phyloP scores from a whole-genome alignment of 2,329 filamentous ascomycete species.

The Ciborinia camelliae region DNA sequence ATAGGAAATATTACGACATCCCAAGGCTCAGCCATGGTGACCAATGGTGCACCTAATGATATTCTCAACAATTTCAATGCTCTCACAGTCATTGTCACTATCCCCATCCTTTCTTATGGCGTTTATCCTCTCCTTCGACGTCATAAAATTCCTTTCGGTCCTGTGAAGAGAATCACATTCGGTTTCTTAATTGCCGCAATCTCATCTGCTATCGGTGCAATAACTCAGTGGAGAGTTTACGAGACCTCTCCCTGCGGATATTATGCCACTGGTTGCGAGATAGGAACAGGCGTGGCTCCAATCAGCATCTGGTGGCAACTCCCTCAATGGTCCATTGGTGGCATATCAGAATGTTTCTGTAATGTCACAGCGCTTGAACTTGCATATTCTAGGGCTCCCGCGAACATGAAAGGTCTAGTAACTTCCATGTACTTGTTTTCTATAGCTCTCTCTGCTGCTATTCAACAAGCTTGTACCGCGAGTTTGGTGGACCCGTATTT shows the following conservation, averaged over 20 bases:
- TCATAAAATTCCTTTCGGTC: conserved; percentile 62
- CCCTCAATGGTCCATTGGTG: conserved; percentile 44
- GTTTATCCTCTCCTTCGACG: conserved; percentile 67
- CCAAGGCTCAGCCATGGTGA: conserved; percentile 58
- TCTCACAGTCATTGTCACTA: conserved; percentile 69
- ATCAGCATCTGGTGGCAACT: conserved; percentile 39
- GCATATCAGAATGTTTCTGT: conserved; percentile 54
- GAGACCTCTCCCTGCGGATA: conserved; percentile 55
- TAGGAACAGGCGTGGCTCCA: conserved; percentile 26
- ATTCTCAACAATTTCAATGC: conserved; percentile 73
- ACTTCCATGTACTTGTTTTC: conserved; percentile 66
- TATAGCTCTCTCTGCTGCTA: conserved; percentile 51
- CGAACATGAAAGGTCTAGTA: conserved; percentile 75
- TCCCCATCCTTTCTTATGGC: conserved; percentile 64
- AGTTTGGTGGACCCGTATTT: conserved; percentile 56
- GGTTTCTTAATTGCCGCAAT: conserved; percentile 64
- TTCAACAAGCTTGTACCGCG: conserved; percentile 24
- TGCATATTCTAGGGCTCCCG: conserved; percentile 72
- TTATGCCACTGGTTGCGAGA: conserved; percentile 32
- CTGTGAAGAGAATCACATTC: conserved; percentile 68
- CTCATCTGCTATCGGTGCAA: conserved; percentile 54
- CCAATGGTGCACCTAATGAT: conserved; percentile 73
- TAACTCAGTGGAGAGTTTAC: conserved; percentile 63
- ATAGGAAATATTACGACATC: conserved; percentile 50
- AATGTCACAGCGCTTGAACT: conserved; percentile 66